phyloP scores from a whole-genome alignment of 106 monocot species.

The Dactylorhiza incarnata region DNA sequence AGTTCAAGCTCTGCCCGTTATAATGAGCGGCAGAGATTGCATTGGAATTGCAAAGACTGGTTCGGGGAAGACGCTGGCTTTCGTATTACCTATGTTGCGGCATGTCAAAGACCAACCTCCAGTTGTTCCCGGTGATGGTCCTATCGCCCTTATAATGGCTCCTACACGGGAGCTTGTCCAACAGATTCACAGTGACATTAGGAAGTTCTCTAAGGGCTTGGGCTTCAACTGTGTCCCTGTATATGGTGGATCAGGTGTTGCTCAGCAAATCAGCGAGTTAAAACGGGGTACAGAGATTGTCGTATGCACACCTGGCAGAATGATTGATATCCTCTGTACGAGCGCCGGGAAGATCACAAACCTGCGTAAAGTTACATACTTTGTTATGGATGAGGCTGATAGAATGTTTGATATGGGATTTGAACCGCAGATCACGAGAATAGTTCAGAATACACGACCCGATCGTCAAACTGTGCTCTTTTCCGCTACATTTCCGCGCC shows the following conservation, averaged over 20 bases:
- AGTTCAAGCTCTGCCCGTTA: constrained; percentile 80
- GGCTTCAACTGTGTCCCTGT: constrained; percentile 80
- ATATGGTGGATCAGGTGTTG: constrained; percentile 97
- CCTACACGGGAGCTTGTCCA: constrained; percentile 95
- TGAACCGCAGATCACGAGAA: constrained; percentile 91
- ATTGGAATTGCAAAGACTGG: constrained; percentile 97
- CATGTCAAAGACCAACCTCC: constrained; percentile 94
- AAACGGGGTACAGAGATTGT: constrained; percentile 95
- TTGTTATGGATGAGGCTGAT: constrained; percentile 99
- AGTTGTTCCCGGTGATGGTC: constrained; percentile 85
- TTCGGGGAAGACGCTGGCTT: constrained; percentile 94
- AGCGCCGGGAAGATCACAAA: constrained; percentile 90
- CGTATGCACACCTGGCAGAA: constrained; percentile 97
- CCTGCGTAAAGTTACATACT: constrained; percentile 82
- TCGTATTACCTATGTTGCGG: constrained; percentile 92
- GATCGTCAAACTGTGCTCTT: constrained; percentile 92
- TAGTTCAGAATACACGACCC: constrained; percentile 89
- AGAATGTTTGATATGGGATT: constrained; percentile 99
- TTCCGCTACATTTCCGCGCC: constrained; percentile 94
- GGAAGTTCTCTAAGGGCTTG: constrained; percentile 70
- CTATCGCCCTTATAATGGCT: constrained; percentile 95
- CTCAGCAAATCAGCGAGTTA: constrained; percentile 94
- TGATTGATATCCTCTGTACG: constrained; percentile 98
- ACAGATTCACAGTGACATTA: constrained; percentile 90
- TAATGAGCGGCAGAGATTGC: constrained; percentile 97